Conservation (phyloP, 108 stramenopile genomes). For the Parietichytrium sp. region DNA sequence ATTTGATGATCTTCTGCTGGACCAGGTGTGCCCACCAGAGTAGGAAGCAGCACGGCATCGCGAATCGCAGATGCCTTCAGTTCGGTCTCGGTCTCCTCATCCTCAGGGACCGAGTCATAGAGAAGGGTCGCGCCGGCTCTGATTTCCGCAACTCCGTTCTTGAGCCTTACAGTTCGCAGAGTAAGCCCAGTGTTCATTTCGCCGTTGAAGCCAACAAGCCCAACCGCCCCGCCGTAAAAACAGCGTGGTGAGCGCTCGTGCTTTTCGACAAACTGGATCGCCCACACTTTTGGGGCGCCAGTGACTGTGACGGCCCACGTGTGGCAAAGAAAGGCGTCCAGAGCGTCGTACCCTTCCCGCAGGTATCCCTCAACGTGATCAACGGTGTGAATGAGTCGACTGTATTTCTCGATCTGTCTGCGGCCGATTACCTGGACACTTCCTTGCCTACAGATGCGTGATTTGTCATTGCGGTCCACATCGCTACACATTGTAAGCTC, state of each 20-base stretch:
- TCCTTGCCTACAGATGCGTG: constrained; percentile 93
- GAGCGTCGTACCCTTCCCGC: constrained; percentile 88
- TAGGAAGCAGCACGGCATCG: constrained; percentile 69
- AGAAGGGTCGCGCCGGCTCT: constrained; percentile 88
- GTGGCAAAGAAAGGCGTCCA: constrained; percentile 95
- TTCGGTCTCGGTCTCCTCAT: constrained; percentile 94
- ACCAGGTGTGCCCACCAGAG: constrained; percentile 45
- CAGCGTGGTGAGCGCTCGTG: constrained; percentile 84
- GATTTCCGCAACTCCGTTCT: constrained; percentile 85
- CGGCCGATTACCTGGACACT: constrained; percentile 94
- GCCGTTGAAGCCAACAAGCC: constrained; percentile 94
- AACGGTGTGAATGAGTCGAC: constrained; percentile 92
- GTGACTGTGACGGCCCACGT: constrained; percentile 99
- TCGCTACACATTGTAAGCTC: constrained; percentile 99
- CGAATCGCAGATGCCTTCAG: constrained; percentile 95
- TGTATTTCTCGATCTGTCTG: constrained; percentile 97
- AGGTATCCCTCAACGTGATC: constrained; percentile 98
- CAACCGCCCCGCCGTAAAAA: constrained; percentile 98
- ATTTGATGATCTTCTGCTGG: too few species aligned
- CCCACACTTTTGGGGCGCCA: constrained; percentile 96
- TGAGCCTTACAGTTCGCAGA: constrained; percentile 84
- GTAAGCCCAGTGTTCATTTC: constrained; percentile 92
- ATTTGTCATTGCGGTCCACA: constrained; percentile 97
- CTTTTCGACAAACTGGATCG: constrained; percentile 93
- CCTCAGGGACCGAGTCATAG: constrained; percentile 83